Conservation (phyloP, 257 asterid genomes). For the Solanum gandarillasii region DNA sequence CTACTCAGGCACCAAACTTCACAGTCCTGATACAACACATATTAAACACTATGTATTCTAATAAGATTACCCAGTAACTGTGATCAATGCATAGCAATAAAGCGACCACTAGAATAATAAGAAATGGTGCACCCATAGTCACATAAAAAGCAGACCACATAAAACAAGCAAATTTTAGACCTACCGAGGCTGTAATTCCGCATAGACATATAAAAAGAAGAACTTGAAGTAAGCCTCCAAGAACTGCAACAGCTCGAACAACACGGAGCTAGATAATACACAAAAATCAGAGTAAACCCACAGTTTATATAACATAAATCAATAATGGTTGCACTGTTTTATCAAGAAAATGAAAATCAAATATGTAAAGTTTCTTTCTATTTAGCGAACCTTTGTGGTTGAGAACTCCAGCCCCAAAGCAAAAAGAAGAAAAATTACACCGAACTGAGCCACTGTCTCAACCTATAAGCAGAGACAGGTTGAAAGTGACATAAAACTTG, state of each 20-base stretch:
- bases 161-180: slow-evolving; percentile 8
- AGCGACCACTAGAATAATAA: background rate
- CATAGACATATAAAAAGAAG: slow-evolving; percentile 90
- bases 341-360: background rate
- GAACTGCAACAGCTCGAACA: slow-evolving; percentile 98
- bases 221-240: slow-evolving; percentile 92
- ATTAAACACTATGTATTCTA: background rate
- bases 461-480: slow-evolving; percentile 44
- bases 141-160: background rate
- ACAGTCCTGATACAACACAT: background rate
- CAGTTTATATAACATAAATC: background rate
- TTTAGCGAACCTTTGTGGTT: slow-evolving; percentile 59
- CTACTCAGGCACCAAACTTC: background rate
- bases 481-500: background rate
- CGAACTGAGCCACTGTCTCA: slow-evolving; percentile 99
- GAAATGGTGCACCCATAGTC: background rate
- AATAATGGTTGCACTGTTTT: background rate
- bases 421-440: slow-evolving; percentile 95
- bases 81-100: background rate
- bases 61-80: background rate
- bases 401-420: slow-evolving; percentile 98
- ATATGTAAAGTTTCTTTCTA: background rate
- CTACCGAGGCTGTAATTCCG: slow-evolving; percentile 84
- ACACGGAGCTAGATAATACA: slow-evolving; percentile 60
- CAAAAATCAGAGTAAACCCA: background rate